A percentile compares a stretch with the other conserved stretches of the same genome.
phyloP scores from a whole-genome alignment of 179 eudicot genomes.

The Carnegiea gigantea region DNA sequence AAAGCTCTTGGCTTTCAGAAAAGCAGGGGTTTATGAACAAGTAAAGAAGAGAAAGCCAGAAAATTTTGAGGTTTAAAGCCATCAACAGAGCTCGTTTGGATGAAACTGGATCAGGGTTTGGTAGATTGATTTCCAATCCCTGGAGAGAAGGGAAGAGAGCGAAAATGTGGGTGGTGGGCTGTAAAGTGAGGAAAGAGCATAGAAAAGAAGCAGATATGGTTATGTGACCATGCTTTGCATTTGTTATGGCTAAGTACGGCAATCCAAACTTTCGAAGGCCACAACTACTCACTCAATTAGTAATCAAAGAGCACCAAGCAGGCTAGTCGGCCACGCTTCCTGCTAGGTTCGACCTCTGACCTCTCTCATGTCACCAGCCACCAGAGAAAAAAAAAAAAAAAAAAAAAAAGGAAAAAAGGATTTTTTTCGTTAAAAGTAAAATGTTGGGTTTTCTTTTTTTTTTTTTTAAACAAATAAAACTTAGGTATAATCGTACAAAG shows the following conservation, averaged over 20 bases:
- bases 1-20: constrained; percentile 34
- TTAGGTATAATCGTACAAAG: too few species aligned
- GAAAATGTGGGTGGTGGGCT: not conserved
- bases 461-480: too few species aligned
- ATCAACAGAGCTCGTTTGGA: constrained; percentile 5
- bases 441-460: too few species aligned
- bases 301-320: not conserved
- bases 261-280: not conserved
- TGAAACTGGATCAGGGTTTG: constrained; percentile 14
- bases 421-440: too few species aligned
- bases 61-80: constrained; percentile 18
- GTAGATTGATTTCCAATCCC: not conserved
- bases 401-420: too few species aligned
- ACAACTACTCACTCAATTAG: not conserved
- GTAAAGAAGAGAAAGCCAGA: constrained; percentile 21
- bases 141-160: constrained; percentile 6
- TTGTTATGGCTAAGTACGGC: not conserved
- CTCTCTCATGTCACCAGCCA: not conserved
- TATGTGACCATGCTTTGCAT: not conserved
- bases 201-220: not conserved
- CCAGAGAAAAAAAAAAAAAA: not conserved
- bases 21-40: constrained; percentile 4
- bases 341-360: too few species aligned
- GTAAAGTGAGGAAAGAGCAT: not conserved
- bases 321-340: constrained; percentile 1